Conservation (phyloP, 2,329 filamentous ascomycete species). For the Botryotinia narcissicola region DNA sequence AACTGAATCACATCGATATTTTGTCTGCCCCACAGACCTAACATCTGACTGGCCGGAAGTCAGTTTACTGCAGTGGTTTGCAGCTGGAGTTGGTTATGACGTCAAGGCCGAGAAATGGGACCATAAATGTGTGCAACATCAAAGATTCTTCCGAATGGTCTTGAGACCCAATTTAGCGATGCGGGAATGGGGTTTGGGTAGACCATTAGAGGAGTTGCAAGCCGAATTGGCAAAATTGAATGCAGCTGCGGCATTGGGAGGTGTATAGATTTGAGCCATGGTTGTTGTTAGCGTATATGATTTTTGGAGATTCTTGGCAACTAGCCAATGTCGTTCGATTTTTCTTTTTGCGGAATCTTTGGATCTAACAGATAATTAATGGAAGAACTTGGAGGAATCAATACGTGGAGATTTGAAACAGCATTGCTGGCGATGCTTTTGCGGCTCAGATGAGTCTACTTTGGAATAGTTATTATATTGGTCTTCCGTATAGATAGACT, state of each 20-base stretch:
- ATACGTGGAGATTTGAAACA: neutral
- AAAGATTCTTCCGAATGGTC: constrained; percentile 32
- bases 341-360: constrained; percentile 6
- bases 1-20: constrained; percentile 35
- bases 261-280: neutral
- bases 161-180: constrained; percentile 32
- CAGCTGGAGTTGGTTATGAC: constrained; percentile 30
- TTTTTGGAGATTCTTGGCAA: neutral
- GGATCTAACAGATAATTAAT: neutral
- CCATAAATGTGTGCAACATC: constrained; percentile 31
- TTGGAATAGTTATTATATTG: neutral
- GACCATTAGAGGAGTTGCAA: constrained; percentile 8
- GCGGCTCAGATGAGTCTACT: constrained; percentile 7
- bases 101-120: constrained; percentile 35
- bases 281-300: neutral
- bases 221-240: constrained; percentile 12
- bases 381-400: neutral
- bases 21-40: constrained; percentile 28
- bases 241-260: neutral
- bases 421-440: constrained; percentile 7
- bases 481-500: constrained; percentile 9
- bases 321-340: neutral
- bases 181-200: constrained; percentile 20
- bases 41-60: constrained; percentile 33
- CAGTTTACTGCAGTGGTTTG: constrained; percentile 32